phyloP scores from a whole-genome alignment of 768 basidiomycete genomes.

The Mrakia frigida region DNA sequence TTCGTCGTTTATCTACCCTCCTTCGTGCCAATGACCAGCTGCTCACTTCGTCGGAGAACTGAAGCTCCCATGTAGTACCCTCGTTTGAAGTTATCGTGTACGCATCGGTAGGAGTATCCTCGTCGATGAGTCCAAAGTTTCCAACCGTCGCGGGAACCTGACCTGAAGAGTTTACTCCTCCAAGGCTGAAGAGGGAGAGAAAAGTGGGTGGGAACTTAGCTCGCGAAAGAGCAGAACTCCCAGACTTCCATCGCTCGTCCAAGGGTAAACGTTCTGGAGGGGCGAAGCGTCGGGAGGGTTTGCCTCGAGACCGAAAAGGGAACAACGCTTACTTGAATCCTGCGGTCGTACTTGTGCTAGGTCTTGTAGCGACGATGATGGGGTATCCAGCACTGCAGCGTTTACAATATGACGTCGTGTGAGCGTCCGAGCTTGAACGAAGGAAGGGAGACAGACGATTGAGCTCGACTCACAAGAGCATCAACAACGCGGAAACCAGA shows the following conservation, averaged over 20 bases:
- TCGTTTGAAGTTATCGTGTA: slow-evolving; percentile 46
- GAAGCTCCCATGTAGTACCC: slow-evolving; percentile 46
- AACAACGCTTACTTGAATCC: background rate
- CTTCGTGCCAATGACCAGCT: too few species aligned
- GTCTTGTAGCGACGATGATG: background rate
- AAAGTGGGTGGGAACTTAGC: background rate
- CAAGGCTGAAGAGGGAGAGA: slow-evolving; percentile 61
- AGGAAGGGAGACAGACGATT: slow-evolving; percentile 13
- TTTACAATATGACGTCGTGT: background rate
- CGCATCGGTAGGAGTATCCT: slow-evolving; percentile 57
- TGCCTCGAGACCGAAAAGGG: background rate
- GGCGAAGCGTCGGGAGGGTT: too few species aligned
- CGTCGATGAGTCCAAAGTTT: slow-evolving; percentile 50
- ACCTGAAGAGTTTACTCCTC: slow-evolving; percentile 73
- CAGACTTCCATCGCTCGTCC: too few species aligned
- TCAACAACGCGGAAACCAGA: slow-evolving; percentile 48
- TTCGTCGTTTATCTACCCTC: too few species aligned
- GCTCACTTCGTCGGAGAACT: background rate
- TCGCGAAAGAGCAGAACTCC: background rate
- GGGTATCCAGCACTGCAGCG: background rate
- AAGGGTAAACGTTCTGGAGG: too few species aligned
- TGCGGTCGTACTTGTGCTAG: too few species aligned
- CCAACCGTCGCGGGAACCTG: slow-evolving; percentile 74
- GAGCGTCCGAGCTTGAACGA: slow-evolving; percentile 39
- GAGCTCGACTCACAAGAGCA: slow-evolving; percentile 48